Base-by-base conservation (phyloP, 768 basidiomycete genomes). In the Hygrocybe punicea region DNA sequence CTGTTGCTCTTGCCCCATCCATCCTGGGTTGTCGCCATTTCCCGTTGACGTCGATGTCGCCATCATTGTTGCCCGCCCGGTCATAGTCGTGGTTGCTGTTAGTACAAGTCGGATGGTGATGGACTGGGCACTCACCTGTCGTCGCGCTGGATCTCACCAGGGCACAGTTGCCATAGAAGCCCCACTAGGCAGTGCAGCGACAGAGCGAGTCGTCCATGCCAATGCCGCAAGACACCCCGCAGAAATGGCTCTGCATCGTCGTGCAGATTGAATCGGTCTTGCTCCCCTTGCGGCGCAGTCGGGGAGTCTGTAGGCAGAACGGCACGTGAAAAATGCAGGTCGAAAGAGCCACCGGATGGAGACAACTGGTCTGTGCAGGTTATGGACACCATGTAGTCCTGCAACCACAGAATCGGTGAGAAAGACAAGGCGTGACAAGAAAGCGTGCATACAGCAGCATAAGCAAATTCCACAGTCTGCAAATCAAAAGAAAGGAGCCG, bases 401-500 rank as follows among this genome's bases (percentile, higher is more conserved):
- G 54, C 24, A 29, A 14, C 11, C 44, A 42, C 21, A 21, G 51
- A 29, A 51, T 60, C 7, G 51, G 42, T 35, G 37, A 39, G 36
- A 40, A 3, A 46, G 23, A 17, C 45, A 48, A 33, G 14, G 35
- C 23, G 23, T 49, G 17, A 39, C 42, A 17, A 46, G 45, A 11
- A 29, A 8, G 16, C 25, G 2, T 49, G 58, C 75, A 60, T 67
- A 84, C 89, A 52, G 73, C 73, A 9, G 87, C 81, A 67, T 95
- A 95, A 2, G 84, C 84, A 66, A 96, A 89, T 64, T 93, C 87
- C n/a, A 94, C 93, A 0, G 91, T 93, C 64, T 92, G 92, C 14
- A 96, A 74, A 69, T 96, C 92, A 69, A 96, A 96, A 4, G 90
- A 92, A 57, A 94, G 78, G 52, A 96, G 73, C n/a, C 83, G 82